These are phyloP conservation scores for Alternaria ethzedia DNA, from an alignment of 2,329 filamentous ascomycete species.

Conservation along the genomic window DNA sequence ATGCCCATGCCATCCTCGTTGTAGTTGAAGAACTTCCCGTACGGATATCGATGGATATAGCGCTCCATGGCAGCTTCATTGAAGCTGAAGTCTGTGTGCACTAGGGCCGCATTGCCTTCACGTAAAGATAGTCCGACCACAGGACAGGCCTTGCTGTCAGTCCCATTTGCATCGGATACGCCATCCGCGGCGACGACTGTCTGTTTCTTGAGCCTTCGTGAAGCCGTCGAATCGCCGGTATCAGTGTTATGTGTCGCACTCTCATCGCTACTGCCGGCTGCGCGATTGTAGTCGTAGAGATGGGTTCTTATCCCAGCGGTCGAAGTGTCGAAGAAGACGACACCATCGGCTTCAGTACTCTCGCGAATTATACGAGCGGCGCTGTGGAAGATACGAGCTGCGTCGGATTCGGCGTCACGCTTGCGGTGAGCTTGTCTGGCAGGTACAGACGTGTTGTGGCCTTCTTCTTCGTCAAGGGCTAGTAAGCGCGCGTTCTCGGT, in stretches of 20 bases:
- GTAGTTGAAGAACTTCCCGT: constrained; percentile 46
- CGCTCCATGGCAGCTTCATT: constrained; percentile 43
- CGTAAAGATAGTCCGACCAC: constrained; percentile 33
- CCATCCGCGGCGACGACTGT: constrained; percentile 5
- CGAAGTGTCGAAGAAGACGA: constrained; percentile 45
- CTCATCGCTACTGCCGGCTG: constrained; percentile 32
- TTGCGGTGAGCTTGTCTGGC: constrained; percentile 29
- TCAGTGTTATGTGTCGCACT: constrained; percentile 40
- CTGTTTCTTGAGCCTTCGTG: constrained; percentile 24
- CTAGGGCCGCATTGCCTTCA: constrained; percentile 20
- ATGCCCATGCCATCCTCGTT: constrained; percentile 40
- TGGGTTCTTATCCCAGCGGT: constrained; percentile 35
- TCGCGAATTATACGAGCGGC: constrained; percentile 46
- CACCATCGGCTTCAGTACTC: constrained; percentile 42
- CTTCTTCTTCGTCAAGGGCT: constrained; percentile 30
- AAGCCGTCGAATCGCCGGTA: constrained; percentile 33
- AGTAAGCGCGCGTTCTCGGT: constrained; percentile 43
- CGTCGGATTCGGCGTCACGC: constrained; percentile 30
- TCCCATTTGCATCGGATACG: constrained; percentile 2
- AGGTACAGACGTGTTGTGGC: constrained; percentile 1
- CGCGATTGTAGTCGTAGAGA: constrained; percentile 26
- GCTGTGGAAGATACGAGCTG: constrained; percentile 41
- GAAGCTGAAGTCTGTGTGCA: constrained; percentile 39
- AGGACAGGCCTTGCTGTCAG: constrained; percentile 33
- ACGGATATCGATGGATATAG: constrained; percentile 42